Base-by-base conservation (phyloP, 2,329 filamentous ascomycete genomes). In the Graphilbum ipis-grandicollis region DNA sequence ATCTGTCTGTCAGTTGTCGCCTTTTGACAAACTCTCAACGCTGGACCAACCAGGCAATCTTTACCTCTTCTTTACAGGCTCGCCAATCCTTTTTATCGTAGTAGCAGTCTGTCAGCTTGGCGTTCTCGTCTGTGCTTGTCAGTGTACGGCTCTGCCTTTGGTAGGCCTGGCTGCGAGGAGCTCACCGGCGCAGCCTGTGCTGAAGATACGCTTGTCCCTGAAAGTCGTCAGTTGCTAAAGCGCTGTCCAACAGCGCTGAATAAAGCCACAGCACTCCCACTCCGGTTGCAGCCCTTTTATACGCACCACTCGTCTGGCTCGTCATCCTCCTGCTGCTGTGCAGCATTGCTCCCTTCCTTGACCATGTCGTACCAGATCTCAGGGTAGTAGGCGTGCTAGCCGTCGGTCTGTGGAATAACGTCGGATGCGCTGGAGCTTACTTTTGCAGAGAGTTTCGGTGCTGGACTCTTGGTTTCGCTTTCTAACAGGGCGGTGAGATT, bases 191-290 rank as follows among this genome's bases (percentile, higher is more conserved):
- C 88, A 96, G 40, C 88, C 90, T 3, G 88, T 96, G 63, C 84
- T 93, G 63, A 84, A 93, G 57, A 96, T 96, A 53, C 90, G 71
- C 69, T 93, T 88, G 63, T 96, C 86, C 88, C 88, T 96, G 53
- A 41, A 47, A 30, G 10, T 7, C 12, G 22, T 19, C 19, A 21
- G 29, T 3, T 9, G 9, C 8, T 6, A 6, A 23, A 5, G 21
- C 21, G 21, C 21, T 23, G 6, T 23, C 10, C 21, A 14, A 3
- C 17, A 15, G 33, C n/a, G n/a, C n/a, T n/a, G n/a, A n/a, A n/a
- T n/a, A n/a, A n/a, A n/a, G n/a, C n/a, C n/a, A 12, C 14, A 8
- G 21, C 8, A 13, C 28, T 10, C 25, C 28, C 9, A 14, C 14
- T 29, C 6, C 9, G 14, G 14, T 29, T n/a, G n/a, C 28, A 15